Conservation (phyloP, 345 rosid genomes). For the Eucalyptus cloeziana region DNA sequence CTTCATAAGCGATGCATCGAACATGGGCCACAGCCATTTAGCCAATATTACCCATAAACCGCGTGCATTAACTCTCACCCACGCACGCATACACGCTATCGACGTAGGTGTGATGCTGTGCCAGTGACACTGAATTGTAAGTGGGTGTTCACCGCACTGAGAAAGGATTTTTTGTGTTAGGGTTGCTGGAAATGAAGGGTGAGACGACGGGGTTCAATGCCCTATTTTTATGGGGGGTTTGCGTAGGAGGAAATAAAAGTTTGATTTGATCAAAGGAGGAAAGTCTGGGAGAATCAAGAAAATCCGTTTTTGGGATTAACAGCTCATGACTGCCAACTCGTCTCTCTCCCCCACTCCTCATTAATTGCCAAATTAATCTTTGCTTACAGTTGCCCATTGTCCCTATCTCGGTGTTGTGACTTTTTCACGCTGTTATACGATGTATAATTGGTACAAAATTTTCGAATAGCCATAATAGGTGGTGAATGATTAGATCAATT, state of each 20-base stretch:
- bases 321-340: not conserved
- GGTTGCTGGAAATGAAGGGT: not conserved
- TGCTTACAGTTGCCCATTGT: not conserved
- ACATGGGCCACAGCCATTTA: not conserved
- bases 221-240: not conserved
- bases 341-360: not conserved
- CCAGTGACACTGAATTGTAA: not conserved
- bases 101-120: not conserved
- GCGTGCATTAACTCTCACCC: not conserved
- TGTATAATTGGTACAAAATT: not conserved
- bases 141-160: not conserved
- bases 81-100: not conserved
- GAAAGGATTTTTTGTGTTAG: not conserved
- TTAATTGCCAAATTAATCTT: not conserved
- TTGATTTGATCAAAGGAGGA: not conserved
- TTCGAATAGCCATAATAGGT: not conserved
- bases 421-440: not conserved
- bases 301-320: not conserved
- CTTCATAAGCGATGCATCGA: not conserved
- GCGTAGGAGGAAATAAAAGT: not conserved
- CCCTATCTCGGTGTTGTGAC: not conserved
- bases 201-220: not conserved
- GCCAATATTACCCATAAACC: not conserved
- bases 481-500: not conserved
- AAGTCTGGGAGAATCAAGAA: not conserved